Conservation (phyloP, 202 grass and related monocot genomes). For the Zoysia matrella region DNA sequence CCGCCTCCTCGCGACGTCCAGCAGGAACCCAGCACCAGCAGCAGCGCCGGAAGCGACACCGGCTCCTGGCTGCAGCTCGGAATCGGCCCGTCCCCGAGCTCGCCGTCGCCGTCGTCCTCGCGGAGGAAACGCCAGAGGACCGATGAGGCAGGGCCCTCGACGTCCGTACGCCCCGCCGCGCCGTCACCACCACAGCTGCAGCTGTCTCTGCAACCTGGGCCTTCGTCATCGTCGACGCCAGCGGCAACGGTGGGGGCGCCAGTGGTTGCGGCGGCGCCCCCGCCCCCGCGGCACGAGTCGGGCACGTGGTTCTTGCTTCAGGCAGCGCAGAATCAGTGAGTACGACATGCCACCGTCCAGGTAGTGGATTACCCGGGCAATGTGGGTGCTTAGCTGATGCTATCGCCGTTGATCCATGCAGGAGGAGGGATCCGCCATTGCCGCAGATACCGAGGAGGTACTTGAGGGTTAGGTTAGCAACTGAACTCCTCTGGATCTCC, state of each 20-base stretch:
- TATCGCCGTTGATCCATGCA: constrained; percentile 55
- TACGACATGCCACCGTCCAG: constrained; percentile 23
- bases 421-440: constrained; percentile 79
- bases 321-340: constrained; percentile 93
- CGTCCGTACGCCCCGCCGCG: not conserved
- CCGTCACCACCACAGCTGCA: not conserved
- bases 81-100: constrained; percentile 32
- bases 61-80: constrained; percentile 61
- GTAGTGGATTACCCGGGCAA: constrained; percentile 1
- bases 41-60: constrained; percentile 15
- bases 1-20: no score
- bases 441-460: constrained; percentile 85
- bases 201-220: constrained; percentile 24
- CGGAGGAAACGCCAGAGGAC: no score
- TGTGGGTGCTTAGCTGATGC: constrained; percentile 49
- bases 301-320: no score
- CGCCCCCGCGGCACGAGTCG: constrained; percentile 64
- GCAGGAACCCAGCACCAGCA: constrained; percentile 17
- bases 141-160: no score
- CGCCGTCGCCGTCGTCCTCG: not conserved
- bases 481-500: not conserved
- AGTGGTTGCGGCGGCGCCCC: constrained; percentile 45
- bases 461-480: constrained; percentile 86
- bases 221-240: constrained; percentile 27
- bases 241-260: not conserved